phyloP scores from a whole-genome alignment of 2,329 filamentous ascomycete species.

The Thermoascus crustaceus region DNA sequence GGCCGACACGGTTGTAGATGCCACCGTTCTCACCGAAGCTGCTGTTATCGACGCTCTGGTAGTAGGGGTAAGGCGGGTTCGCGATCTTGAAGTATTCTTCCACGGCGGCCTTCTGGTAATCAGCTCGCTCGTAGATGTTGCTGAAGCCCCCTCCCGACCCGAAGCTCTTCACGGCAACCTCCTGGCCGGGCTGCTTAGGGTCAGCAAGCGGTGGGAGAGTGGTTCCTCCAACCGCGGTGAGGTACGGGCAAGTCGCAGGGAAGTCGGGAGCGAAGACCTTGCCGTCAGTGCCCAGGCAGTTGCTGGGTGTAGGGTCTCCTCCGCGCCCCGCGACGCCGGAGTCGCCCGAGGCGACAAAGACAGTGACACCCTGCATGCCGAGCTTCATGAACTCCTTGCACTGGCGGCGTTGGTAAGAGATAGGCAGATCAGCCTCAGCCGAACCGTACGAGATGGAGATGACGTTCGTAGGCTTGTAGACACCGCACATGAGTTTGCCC shows the following conservation, averaged over 20 bases:
- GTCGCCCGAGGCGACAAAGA: constrained; percentile 42
- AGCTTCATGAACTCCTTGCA: constrained; percentile 43
- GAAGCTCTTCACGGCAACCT: constrained; percentile 31
- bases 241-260: constrained; percentile 26
- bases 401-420: constrained; percentile 30
- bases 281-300: constrained; percentile 26
- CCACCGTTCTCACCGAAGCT: constrained; percentile 20
- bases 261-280: constrained; percentile 32
- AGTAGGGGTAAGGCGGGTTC: constrained; percentile 20
- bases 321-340: constrained; percentile 32
- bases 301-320: constrained; percentile 21
- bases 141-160: constrained; percentile 37
- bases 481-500: constrained; percentile 35
- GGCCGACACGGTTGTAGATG: constrained; percentile 28
- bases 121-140: constrained; percentile 32
- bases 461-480: constrained; percentile 31
- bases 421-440: constrained; percentile 25
- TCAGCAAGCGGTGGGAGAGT: constrained; percentile 24
- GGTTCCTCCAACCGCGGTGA: constrained; percentile 34
- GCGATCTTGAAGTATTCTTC: constrained; percentile 24
- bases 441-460: constrained; percentile 30
- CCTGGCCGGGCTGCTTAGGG: constrained; percentile 22
- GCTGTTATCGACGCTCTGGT: constrained; percentile 24
- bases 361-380: constrained; percentile 40
- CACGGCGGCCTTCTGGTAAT: constrained; percentile 33